These are phyloP conservation scores for Graphiopsis chlorocephala DNA, from an alignment of 2,329 filamentous ascomycete genomes.

Conservation along the genomic window DNA sequence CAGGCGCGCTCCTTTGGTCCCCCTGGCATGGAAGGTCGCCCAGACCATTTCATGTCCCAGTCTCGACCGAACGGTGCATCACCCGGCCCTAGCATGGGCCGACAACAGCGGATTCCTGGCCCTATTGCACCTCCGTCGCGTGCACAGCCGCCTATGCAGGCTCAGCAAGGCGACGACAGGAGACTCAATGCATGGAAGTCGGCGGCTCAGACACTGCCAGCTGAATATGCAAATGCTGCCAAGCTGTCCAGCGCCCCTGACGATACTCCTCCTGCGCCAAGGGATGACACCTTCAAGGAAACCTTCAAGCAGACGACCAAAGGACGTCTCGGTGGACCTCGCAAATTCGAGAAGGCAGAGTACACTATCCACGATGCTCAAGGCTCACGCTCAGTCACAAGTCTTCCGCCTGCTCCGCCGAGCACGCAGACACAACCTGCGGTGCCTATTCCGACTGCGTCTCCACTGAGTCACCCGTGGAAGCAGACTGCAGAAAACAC, in stretches of 20 bases:
- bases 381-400: slow-evolving; percentile 26
- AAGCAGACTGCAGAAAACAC: slow-evolving; percentile 26
- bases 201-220: slow-evolving; percentile 25
- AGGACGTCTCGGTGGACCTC: slow-evolving; percentile 16
- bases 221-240: slow-evolving; percentile 26
- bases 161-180: slow-evolving; percentile 12
- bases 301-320: slow-evolving; percentile 36
- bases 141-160: slow-evolving; percentile 24
- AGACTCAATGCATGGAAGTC: slow-evolving; percentile 30
- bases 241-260: background rate
- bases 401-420: slow-evolving; percentile 32
- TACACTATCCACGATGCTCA: slow-evolving; percentile 32
- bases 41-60: slow-evolving; percentile 27
- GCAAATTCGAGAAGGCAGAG: slow-evolving; percentile 20
- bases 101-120: slow-evolving; percentile 32
- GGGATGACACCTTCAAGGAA: slow-evolving; percentile 28
- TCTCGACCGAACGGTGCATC: slow-evolving; percentile 30
- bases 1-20: slow-evolving; percentile 10
- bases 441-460: slow-evolving; percentile 27
- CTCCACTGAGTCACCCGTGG: slow-evolving; percentile 22
- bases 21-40: slow-evolving; percentile 23
- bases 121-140: slow-evolving; percentile 38
- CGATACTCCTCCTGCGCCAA: background rate
- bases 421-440: slow-evolving; percentile 34
- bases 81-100: slow-evolving; percentile 29